Conservation (phyloP, 1,284 basidiomycete species). For the Blastosporella zonata region DNA sequence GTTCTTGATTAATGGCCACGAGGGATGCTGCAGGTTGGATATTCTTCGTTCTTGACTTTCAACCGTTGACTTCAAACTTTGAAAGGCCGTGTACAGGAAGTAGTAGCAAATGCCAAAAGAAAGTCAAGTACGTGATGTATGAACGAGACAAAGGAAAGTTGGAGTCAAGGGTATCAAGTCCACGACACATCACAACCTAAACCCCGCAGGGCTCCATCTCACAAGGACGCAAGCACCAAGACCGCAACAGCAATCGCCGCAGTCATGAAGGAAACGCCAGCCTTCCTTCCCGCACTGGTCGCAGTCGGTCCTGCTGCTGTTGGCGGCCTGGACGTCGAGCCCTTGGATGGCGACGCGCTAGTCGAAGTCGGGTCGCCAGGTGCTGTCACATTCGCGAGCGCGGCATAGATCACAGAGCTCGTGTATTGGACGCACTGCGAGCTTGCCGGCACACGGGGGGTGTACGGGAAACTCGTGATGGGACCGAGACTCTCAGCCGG, state of each 20-base stretch:
- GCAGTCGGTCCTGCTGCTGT: slow-evolving; percentile 5
- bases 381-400: slow-evolving; percentile 26
- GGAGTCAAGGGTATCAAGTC: background rate
- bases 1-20: no score
- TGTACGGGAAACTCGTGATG: slow-evolving; percentile 58
- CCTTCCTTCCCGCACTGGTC: slow-evolving; percentile 4
- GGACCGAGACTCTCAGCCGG: slow-evolving; percentile 57
- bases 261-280: background rate
- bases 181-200: background rate
- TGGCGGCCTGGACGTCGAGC: background rate
- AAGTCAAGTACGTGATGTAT: no score
- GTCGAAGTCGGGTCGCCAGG: slow-evolving; percentile 21
- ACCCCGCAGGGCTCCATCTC: background rate
- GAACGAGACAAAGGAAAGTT: background rate
- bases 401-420: slow-evolving; percentile 47
- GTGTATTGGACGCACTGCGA: slow-evolving; percentile 57
- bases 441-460: slow-evolving; percentile 51
- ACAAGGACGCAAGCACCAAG: background rate
- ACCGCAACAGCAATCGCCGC: background rate
- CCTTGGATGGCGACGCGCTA: slow-evolving; percentile 2
- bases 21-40: no score
- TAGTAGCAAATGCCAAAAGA: no score
- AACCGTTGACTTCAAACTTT: no score
- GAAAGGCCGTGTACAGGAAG: no score
- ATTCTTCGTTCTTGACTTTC: no score